Evolutionary conservation across 2,329 filamentous ascomycete genomes (phyloP).

Genomic region (Botrytis tulipae): DNA sequence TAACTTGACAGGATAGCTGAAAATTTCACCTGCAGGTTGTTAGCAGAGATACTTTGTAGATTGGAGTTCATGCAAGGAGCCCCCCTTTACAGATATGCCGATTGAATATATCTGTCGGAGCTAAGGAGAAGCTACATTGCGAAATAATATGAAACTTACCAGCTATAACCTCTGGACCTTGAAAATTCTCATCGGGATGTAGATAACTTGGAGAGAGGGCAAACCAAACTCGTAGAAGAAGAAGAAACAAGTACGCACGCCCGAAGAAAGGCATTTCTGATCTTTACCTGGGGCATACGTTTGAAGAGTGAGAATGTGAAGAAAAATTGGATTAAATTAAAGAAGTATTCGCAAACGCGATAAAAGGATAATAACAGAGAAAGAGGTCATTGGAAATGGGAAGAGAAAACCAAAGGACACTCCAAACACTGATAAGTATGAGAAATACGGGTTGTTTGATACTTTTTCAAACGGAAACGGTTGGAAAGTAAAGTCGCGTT

Average conservation of each 20-base stretch:
- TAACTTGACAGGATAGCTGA: slow-evolving; percentile 81
- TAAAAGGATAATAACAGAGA: slow-evolving; percentile 4
- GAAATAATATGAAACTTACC: slow-evolving; percentile 57
- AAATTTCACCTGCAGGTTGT: slow-evolving; percentile 71
- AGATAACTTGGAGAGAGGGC: slow-evolving; percentile 93
- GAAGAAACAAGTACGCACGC: slow-evolving; percentile 79
- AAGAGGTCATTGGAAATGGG: slow-evolving; percentile 10
- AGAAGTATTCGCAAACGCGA: slow-evolving; percentile 31
- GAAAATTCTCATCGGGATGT: slow-evolving; percentile 98
- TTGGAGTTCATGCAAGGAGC: neutral
- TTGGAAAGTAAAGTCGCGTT: neutral
- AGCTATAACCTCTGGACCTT: slow-evolving; percentile 94
- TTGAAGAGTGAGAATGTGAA: neutral
- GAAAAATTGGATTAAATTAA: slow-evolving; percentile 5
- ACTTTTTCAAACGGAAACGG: neutral
- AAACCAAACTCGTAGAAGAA: slow-evolving; percentile 88
- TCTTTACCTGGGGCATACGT: slow-evolving; percentile 47
- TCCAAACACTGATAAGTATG: neutral
- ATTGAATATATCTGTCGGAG: slow-evolving; percentile 12
- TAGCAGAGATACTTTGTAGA: slow-evolving; percentile 18
- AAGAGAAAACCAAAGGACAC: neutral
- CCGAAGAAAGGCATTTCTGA: slow-evolving; percentile 39
- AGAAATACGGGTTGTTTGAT: neutral
- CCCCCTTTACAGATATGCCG: neutral
- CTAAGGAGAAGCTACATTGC: neutral